These are phyloP conservation scores for Aegilops longissima DNA, from an alignment of 176 grass and related monocot species.

Conservation along the genomic window DNA sequence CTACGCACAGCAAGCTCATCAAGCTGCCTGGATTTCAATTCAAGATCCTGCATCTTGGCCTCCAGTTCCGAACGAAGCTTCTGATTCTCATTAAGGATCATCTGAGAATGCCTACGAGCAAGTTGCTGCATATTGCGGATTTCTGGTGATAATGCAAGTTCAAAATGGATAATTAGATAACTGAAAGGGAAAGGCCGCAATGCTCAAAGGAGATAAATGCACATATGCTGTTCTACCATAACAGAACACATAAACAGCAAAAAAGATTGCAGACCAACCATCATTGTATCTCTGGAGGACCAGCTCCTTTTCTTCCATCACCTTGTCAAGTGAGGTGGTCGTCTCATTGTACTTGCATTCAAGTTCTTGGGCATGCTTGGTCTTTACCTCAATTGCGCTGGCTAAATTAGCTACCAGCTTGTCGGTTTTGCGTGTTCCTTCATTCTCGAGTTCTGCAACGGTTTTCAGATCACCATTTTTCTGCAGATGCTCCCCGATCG, in stretches of 20 bases:
- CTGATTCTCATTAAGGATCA: conserved; percentile 54
- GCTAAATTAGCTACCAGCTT: conserved; percentile 45
- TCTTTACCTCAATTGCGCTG: conserved; percentile 41
- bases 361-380: conserved; percentile 37
- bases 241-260: neutral
- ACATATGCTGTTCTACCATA: neutral
- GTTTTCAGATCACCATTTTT: conserved; percentile 51
- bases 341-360: conserved; percentile 50
- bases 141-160: conserved; percentile 32
- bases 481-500: conserved; percentile 34
- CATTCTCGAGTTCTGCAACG: conserved; percentile 40
- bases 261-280: conserved; percentile 10
- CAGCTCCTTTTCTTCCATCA: conserved; percentile 58
- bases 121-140: conserved; percentile 61
- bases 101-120: conserved; percentile 56
- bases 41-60: conserved; percentile 49
- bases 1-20: neutral
- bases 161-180: neutral
- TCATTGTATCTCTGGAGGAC: conserved; percentile 42
- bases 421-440: conserved; percentile 46
- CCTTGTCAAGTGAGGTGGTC: conserved; percentile 40
- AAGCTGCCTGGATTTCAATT: conserved; percentile 10
- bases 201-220: neutral
- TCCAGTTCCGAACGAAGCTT: conserved; percentile 49
- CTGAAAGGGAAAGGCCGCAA: neutral